These are phyloP conservation scores for Boletus barrowsii DNA, from an alignment of 768 basidiomycete species.

Conservation along the genomic window DNA sequence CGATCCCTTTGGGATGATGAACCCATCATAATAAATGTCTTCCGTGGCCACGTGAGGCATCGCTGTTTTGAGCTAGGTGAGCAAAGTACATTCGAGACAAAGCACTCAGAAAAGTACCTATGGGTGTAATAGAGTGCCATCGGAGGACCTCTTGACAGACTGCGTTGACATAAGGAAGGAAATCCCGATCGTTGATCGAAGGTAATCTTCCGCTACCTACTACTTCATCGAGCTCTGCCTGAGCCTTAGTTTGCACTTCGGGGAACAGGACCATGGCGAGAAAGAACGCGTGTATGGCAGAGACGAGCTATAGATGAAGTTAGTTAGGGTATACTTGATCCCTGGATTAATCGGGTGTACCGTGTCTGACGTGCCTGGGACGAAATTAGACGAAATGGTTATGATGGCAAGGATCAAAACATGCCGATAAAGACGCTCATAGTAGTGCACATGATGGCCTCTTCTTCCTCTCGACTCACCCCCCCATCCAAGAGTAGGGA, in stretches of 20 bases:
- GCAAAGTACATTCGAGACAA: too few relatives aligned
- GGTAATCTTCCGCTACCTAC: constrained; percentile 23
- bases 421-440: constrained; percentile 6
- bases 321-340: constrained; percentile 26
- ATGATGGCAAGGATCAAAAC: neutral
- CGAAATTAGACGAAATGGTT: neutral
- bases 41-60: constrained; percentile 17
- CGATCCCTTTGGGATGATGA: constrained; percentile 24
- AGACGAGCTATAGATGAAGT: constrained; percentile 6
- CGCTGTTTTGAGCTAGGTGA: constrained; percentile 2
- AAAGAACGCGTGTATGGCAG: constrained; percentile 20
- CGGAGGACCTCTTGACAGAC: constrained; percentile 24
- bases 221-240: constrained; percentile 24
- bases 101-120: constrained; percentile 27
- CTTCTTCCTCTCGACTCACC: constrained; percentile 16
- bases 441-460: constrained; percentile 19
- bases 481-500: constrained; percentile 12
- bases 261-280: constrained; percentile 26
- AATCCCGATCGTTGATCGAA: constrained; percentile 15
- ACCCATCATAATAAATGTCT: constrained; percentile 15
- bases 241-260: constrained; percentile 22
- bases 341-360: constrained; percentile 33
- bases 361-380: constrained; percentile 45
- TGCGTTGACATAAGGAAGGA: constrained; percentile 26
- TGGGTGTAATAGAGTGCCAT: constrained; percentile 19